Conservation (phyloP, 805 yeast species). For the Pichia phayaonensis region DNA sequence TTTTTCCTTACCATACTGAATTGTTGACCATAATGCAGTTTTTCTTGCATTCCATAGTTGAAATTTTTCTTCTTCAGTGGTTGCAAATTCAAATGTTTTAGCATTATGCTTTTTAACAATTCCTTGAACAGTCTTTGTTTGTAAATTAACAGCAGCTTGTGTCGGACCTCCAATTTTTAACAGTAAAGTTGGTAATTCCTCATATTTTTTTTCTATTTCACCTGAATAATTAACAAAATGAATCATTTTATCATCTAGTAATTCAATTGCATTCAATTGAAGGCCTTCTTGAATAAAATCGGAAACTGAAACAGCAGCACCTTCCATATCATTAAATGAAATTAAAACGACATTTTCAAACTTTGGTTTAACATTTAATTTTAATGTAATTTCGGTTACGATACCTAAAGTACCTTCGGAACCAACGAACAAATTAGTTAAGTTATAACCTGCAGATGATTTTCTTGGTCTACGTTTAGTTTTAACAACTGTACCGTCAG, state of each 20-base stretch:
- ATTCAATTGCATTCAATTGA: constrained; percentile 71
- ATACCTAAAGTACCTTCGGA: constrained; percentile 76
- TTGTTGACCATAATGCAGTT: constrained; percentile 63
- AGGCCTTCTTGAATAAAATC: constrained; percentile 60
- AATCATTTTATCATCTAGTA: constrained; percentile 69
- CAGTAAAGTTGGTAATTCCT: constrained; percentile 67
- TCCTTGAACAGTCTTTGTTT: constrained; percentile 38
- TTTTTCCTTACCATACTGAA: constrained; percentile 51
- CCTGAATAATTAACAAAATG: constrained; percentile 58
- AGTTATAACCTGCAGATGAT: constrained; percentile 72
- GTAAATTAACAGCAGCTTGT: constrained; percentile 39
- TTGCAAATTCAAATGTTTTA: constrained; percentile 53
- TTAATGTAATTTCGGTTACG: constrained; percentile 62
- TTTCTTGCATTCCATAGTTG: constrained; percentile 81
- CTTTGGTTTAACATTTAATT: constrained; percentile 53
- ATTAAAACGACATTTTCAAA: constrained; percentile 63
- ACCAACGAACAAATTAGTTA: constrained; percentile 73
- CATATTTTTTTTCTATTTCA: constrained; percentile 45
- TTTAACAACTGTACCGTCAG: constrained; percentile 73
- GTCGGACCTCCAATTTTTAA: constrained; percentile 67
- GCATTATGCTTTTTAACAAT: constrained; percentile 43
- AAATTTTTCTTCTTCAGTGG: constrained; percentile 52
- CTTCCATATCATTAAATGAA: constrained; percentile 52
- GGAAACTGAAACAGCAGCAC: constrained; percentile 66
- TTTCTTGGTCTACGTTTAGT: constrained; percentile 71